Conservation (phyloP, 306 rosid species). For the Betula pendula region DNA sequence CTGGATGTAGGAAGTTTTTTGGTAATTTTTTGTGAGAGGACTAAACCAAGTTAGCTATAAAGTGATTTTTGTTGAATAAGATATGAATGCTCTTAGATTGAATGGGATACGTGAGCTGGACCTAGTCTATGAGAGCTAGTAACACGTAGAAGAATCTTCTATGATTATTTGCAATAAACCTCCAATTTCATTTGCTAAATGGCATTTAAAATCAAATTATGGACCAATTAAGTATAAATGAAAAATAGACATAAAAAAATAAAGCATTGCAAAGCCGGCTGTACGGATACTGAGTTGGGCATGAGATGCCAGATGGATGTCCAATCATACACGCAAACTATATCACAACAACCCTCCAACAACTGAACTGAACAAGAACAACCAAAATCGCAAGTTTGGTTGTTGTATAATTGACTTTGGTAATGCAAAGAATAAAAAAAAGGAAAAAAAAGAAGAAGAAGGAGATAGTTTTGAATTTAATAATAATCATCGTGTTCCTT, state of each 20-base stretch:
- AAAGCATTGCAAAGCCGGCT: conserved; percentile 17
- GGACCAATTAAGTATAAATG: background rate
- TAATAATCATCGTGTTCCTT: conserved; percentile 23
- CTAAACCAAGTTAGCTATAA: too few relatives aligned
- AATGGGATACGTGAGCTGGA: background rate
- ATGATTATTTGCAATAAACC: background rate
- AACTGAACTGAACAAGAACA: too few relatives aligned
- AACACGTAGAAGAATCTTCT: background rate
- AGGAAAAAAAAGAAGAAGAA: too few relatives aligned
- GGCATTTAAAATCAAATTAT: background rate
- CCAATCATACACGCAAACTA: conserved; percentile 34
- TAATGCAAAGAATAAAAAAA: too few relatives aligned
- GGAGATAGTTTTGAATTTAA: conserved; percentile 21
- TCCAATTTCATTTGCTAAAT: background rate
- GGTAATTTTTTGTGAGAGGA: too few relatives aligned
- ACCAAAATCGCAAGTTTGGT: conserved; percentile 42
- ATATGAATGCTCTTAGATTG: background rate
- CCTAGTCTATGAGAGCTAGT: background rate
- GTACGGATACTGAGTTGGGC: conserved; percentile 24
- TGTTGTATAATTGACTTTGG: conserved; percentile 46
- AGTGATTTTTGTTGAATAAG: too few relatives aligned
- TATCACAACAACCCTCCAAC: conserved; percentile 76
- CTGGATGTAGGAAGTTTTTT: too few relatives aligned
- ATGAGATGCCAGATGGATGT: conserved; percentile 40
- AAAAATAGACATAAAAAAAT: background rate